A percentile compares a stretch with the other conserved stretches of the same genome.
These are phyloP conservation scores for Ceratobasidium sp. DNA, from an alignment of 1,284 basidiomycete genomes.

Conservation along the genomic window DNA sequence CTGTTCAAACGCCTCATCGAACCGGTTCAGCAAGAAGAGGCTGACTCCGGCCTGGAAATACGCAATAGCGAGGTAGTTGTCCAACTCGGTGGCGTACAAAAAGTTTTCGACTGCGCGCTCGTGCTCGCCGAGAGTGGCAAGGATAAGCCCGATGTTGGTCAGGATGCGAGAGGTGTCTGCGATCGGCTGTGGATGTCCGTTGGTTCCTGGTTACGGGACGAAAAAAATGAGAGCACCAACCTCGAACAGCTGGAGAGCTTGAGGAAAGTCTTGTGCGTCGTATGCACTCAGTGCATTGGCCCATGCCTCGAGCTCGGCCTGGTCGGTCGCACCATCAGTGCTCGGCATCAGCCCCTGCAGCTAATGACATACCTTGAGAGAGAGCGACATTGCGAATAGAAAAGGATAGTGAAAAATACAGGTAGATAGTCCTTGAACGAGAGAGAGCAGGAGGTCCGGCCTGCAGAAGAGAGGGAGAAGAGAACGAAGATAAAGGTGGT, in stretches of 20 bases:
- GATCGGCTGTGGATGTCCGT: conserved; percentile 59
- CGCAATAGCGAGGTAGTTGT: conserved; percentile 84
- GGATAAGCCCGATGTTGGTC: conserved; percentile 89
- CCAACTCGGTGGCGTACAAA: conserved; percentile 73
- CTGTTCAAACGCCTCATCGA: conserved; percentile 75
- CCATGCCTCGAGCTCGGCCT: conserved; percentile 82
- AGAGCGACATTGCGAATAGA: conserved; percentile 18
- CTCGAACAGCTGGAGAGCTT: conserved; percentile 74
- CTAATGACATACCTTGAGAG: conserved; percentile 20
- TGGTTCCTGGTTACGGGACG: not conserved
- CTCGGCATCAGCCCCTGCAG: not conserved
- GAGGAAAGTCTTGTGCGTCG: conserved; percentile 82
- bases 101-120: conserved; percentile 78
- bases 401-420: not conserved
- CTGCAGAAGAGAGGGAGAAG: conserved; percentile 20
- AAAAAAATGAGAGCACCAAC: conserved; percentile 52
- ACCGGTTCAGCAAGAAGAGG: conserved; percentile 79
- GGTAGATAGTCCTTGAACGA: conserved; percentile 13
- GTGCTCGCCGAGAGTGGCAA: conserved; percentile 86
- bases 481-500: conserved; percentile 32
- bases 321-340: not conserved
- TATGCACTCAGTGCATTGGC: conserved; percentile 83
- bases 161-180: conserved; percentile 86
- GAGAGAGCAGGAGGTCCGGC: conserved; percentile 29
- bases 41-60: conserved; percentile 88